These are phyloP conservation scores for Colletotrichum plurivorum DNA, from an alignment of 2,329 filamentous ascomycete genomes.

Conservation along the genomic window DNA sequence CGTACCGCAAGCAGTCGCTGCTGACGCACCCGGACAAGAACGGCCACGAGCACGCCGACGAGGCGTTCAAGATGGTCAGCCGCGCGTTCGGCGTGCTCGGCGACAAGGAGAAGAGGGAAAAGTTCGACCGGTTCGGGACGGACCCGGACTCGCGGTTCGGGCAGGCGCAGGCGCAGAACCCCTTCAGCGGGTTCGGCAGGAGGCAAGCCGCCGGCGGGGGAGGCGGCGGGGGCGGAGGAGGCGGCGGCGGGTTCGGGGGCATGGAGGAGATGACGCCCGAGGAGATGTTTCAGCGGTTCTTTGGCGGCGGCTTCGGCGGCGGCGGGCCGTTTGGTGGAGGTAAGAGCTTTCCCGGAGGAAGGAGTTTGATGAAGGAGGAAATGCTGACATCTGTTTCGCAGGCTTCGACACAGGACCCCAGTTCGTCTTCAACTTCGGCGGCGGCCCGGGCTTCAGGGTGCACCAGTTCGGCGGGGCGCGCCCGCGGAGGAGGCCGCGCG, in stretches of 20 bases:
- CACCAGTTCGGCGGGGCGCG: constrained; percentile 92
- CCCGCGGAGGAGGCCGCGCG: constrained; percentile 82
- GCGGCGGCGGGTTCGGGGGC: constrained; percentile 73
- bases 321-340: constrained; percentile 64
- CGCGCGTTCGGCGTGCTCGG: constrained; percentile 93
- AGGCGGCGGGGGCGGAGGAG: constrained; percentile 60
- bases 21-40: constrained; percentile 99
- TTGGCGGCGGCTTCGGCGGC: constrained; percentile 80
- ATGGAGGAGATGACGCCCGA: constrained; percentile 96
- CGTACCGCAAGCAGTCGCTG: constrained; percentile 93
- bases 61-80: constrained; percentile 98
- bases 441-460: constrained; percentile 90
- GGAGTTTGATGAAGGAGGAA: background rate
- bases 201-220: constrained; percentile 55
- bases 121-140: constrained; percentile 89
- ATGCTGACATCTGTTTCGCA: constrained; percentile 43
- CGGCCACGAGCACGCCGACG: constrained; percentile 93
- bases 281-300: constrained; percentile 97
- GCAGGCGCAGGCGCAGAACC: constrained; percentile 71
- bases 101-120: constrained; percentile 92
- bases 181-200: constrained; percentile 74
- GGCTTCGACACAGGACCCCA: constrained; percentile 84
- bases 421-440: constrained; percentile 96
- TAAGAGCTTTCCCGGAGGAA: constrained; percentile 43
- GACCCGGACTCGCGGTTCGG: constrained; percentile 93